These are phyloP conservation scores for Kodamaea hsintzibuensis DNA, from an alignment of 805 yeast species.

Conservation along the genomic window DNA sequence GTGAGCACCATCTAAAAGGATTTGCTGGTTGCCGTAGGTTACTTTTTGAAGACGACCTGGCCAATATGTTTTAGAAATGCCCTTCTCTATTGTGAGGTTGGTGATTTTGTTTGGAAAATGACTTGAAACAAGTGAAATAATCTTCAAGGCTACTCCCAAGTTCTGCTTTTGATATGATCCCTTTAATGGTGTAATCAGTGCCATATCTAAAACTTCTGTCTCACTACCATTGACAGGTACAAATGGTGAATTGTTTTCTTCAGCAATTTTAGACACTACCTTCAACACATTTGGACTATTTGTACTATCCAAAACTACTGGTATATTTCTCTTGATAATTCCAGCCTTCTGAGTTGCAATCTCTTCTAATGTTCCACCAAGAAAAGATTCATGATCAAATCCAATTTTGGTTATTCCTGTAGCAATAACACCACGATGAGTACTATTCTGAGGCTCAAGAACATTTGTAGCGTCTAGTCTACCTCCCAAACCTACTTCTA, in stretches of 20 bases:
- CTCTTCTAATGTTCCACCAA: conserved; percentile 64
- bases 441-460: conserved; percentile 27
- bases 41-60: conserved; percentile 78
- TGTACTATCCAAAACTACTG: conserved; percentile 71
- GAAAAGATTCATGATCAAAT: conserved; percentile 75
- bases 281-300: conserved; percentile 54
- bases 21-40: conserved; percentile 18
- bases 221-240: conserved; percentile 20
- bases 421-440: conserved; percentile 47
- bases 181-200: conserved; percentile 55
- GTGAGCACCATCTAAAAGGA: conserved; percentile 90
- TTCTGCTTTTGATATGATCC: conserved; percentile 78
- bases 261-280: conserved; percentile 44
- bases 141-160: conserved; percentile 63
- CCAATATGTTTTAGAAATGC: conserved; percentile 66
- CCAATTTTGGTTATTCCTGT: conserved; percentile 86
- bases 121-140: conserved; percentile 42
- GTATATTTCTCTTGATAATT: conserved; percentile 61
- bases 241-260: conserved; percentile 27
- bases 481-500: conserved; percentile 97
- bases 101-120: conserved; percentile 27
- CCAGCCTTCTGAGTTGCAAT: conserved; percentile 89
- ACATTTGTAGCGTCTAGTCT: conserved; percentile 87
- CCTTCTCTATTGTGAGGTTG: conserved; percentile 40
- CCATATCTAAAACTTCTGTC: conserved; percentile 18